phyloP scores from a whole-genome alignment of 306 rosid species.

The Chamaecrista fasciculata region DNA sequence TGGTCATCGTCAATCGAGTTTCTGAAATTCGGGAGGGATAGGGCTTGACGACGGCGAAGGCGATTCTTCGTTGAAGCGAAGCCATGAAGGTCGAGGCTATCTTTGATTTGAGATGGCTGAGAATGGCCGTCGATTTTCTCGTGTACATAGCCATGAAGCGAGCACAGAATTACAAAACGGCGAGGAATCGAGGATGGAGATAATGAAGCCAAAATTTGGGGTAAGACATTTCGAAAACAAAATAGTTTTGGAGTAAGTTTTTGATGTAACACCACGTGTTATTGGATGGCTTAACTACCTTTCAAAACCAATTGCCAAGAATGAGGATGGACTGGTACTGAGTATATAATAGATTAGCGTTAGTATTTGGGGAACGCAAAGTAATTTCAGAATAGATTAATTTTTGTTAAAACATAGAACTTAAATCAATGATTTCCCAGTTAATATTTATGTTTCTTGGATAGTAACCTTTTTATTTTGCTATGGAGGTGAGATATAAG shows the following conservation, averaged over 20 bases:
- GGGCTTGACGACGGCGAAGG: neutral
- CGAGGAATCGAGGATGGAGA: neutral
- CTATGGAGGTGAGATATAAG: too few species aligned
- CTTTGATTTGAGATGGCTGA: constrained; percentile 41
- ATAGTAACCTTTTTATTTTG: too few species aligned
- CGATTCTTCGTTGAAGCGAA: constrained; percentile 9
- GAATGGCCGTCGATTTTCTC: constrained; percentile 40
- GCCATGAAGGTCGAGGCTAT: neutral
- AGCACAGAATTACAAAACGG: neutral
- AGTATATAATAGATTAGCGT: too few species aligned
- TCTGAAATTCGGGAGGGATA: constrained; percentile 2
- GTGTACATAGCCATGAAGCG: constrained; percentile 37
- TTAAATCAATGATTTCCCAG: too few species aligned
- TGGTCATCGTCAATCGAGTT: neutral
- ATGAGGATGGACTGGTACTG: too few species aligned
- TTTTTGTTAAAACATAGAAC: neutral
- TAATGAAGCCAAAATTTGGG: neutral
- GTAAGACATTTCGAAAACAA: neutral
- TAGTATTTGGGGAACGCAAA: too few species aligned
- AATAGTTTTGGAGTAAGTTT: neutral
- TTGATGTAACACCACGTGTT: neutral
- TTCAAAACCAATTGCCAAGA: too few species aligned
- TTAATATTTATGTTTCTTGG: too few species aligned
- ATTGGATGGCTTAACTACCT: too few species aligned
- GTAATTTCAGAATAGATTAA: neutral